phyloP scores from a whole-genome alignment of 208 protist species.

The Leishmania amazonensis region DNA sequence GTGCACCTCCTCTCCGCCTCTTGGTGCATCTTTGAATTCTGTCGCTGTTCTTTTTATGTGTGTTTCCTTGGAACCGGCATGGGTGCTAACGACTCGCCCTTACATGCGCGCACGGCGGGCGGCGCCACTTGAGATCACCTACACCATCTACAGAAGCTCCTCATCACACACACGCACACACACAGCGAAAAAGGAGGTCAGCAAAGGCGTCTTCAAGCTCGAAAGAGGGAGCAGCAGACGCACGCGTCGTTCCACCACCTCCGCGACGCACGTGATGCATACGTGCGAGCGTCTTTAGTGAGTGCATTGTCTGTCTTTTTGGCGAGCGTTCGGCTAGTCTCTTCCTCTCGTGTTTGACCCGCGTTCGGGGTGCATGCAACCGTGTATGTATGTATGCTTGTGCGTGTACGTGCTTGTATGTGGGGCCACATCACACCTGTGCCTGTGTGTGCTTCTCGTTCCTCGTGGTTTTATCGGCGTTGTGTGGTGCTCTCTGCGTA shows the following conservation, averaged over 20 bases:
- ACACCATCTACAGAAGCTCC: background rate
- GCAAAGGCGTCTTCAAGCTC: background rate
- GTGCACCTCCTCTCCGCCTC: background rate
- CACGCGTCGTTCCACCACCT: background rate
- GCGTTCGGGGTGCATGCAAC: background rate
- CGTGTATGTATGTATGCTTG: background rate
- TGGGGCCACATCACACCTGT: background rate
- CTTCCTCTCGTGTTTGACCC: background rate
- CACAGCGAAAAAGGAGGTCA: background rate
- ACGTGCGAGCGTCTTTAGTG: background rate
- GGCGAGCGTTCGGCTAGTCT: background rate
- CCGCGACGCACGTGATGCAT: background rate
- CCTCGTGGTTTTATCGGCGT: background rate
- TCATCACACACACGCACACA: background rate
- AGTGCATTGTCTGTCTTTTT: background rate
- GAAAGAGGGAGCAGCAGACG: background rate
- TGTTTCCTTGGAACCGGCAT: background rate
- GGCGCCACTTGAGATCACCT: background rate
- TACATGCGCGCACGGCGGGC: conserved; percentile 6
- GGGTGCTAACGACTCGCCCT: background rate
- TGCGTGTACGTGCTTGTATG: background rate
- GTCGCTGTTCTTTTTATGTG: background rate
- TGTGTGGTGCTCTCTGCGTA: background rate
- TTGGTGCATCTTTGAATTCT: background rate
- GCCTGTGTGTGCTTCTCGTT: background rate